Percentiles rank a stretch among this genome's conserved stretches.
Evolutionary conservation across 192 early-diverging fungal species (phyloP).

Genomic region (Linnemannia elongata): DNA sequence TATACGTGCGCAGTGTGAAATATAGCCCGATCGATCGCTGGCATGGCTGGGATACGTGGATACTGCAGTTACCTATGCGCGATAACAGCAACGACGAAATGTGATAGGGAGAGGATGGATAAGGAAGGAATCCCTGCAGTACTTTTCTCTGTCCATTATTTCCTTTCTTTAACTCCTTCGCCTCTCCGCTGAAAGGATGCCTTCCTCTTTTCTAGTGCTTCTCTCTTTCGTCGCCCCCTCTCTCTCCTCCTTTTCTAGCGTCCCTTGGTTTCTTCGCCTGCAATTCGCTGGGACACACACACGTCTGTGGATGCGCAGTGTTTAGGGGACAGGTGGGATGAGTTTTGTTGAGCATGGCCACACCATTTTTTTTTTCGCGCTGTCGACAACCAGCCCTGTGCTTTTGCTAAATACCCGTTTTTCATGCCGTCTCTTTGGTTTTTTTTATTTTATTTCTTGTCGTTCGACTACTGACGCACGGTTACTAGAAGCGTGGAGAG

Average conservation of each 20-base stretch:
- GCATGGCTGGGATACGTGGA: not conserved
- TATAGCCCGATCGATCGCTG: not conserved
- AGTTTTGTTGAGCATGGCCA: not conserved
- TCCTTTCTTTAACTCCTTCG: conserved; percentile 1
- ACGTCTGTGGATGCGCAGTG: not conserved
- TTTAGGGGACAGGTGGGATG: not conserved
- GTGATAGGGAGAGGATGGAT: not conserved
- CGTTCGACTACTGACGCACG: too few relatives aligned
- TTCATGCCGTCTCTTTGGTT: too few relatives aligned
- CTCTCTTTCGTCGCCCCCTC: not conserved
- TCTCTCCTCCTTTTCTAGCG: not conserved
- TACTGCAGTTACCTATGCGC: not conserved
- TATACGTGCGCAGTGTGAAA: too few relatives aligned
- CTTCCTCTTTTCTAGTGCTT: not conserved
- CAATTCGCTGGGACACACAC: not conserved
- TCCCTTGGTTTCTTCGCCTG: not conserved
- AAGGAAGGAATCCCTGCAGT: not conserved
- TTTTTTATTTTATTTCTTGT: too few relatives aligned
- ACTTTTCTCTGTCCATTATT: not conserved
- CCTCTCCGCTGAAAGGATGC: not conserved
- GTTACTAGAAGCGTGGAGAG: not conserved
- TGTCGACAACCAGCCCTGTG: too few relatives aligned
- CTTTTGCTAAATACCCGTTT: too few relatives aligned
- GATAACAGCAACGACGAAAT: too few relatives aligned
- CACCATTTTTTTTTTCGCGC: too few relatives aligned